A percentile compares a stretch with the other conserved stretches of the same genome.
Conservation (phyloP, 2,329 filamentous ascomycete genomes). For the Pseudogymnoascus sp. region DNA sequence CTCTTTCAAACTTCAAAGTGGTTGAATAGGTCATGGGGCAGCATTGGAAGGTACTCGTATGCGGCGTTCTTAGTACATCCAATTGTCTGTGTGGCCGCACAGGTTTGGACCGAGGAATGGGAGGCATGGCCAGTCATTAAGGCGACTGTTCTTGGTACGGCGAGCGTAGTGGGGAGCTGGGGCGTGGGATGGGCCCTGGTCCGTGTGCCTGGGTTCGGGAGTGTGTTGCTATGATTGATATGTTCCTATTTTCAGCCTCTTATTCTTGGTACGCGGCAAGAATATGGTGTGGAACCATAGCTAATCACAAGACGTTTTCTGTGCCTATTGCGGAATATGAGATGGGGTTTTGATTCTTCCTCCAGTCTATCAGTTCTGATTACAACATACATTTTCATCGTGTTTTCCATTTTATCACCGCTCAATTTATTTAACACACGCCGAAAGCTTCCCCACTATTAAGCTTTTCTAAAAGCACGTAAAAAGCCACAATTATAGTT, state of each 20-base stretch:
- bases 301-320: neutral
- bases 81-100: constrained; percentile 5
- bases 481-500: neutral
- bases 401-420: neutral
- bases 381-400: neutral
- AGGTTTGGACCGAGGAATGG: neutral
- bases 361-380: neutral
- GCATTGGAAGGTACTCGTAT: constrained; percentile 12
- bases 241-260: neutral
- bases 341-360: neutral
- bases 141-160: neutral
- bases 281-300: neutral
- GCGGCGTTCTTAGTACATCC: constrained; percentile 13
- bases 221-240: neutral
- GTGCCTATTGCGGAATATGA: neutral
- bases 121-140: neutral
- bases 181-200: neutral
- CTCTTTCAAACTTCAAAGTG: constrained; percentile 6
- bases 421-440: neutral
- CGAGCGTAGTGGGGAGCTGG: neutral
- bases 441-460: neutral
- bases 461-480: neutral
- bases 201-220: neutral
- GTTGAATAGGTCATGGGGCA: constrained; percentile 12
- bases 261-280: neutral